These are phyloP conservation scores for Conticribra guillardii DNA, from an alignment of 108 stramenopile genomes.

Conservation along the genomic window DNA sequence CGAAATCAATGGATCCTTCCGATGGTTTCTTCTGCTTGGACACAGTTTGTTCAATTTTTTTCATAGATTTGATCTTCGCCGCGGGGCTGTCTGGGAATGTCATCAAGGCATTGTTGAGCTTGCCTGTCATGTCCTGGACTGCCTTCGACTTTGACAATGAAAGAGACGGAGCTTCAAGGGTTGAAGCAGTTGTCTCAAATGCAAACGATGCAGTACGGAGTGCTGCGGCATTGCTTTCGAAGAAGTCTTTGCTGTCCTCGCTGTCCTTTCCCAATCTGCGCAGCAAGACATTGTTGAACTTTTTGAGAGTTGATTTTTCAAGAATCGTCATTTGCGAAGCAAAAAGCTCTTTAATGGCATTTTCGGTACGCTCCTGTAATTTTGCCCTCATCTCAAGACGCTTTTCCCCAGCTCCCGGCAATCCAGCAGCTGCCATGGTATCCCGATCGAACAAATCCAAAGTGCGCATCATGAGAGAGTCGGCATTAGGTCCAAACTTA, in stretches of 20 bases:
- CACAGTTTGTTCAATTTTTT: slow-evolving; percentile 58
- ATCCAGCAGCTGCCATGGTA: slow-evolving; percentile 74
- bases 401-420: slow-evolving; percentile 57
- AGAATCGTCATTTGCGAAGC: slow-evolving; percentile 63
- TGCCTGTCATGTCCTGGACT: slow-evolving; percentile 65
- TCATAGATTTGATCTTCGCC: slow-evolving; percentile 70
- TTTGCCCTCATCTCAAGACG: slow-evolving; percentile 66
- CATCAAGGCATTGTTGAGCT: slow-evolving; percentile 66
- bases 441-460: slow-evolving; percentile 76
- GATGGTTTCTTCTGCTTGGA: slow-evolving; percentile 75
- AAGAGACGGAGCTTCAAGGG: slow-evolving; percentile 74
- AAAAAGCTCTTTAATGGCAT: slow-evolving; percentile 63
- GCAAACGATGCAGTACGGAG: slow-evolving; percentile 64
- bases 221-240: slow-evolving; percentile 67
- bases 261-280: slow-evolving; percentile 47
- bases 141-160: slow-evolving; percentile 72
- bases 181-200: slow-evolving; percentile 58
- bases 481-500: slow-evolving; percentile 68
- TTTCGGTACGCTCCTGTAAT: slow-evolving; percentile 65
- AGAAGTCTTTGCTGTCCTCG: slow-evolving; percentile 44
- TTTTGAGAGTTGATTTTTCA: slow-evolving; percentile 61
- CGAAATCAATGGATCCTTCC: slow-evolving; percentile 67
- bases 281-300: slow-evolving; percentile 62
- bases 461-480: slow-evolving; percentile 49
- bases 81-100: slow-evolving; percentile 79